Conservation (phyloP, 768 basidiomycete species). For the Tricholoma sp. region DNA sequence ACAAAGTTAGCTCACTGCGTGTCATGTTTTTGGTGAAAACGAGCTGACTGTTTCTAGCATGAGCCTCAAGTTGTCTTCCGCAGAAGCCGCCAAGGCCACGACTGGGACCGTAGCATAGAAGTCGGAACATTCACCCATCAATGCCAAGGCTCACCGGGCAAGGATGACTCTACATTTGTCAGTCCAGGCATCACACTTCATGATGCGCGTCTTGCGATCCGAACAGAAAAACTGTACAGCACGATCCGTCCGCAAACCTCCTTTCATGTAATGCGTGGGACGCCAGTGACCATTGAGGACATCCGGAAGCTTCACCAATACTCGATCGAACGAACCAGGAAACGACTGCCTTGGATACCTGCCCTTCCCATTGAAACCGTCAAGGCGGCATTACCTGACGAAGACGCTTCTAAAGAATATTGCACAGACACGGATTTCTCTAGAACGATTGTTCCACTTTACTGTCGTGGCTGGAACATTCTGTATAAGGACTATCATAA, state of each 20-base stretch:
- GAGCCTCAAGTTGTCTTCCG: neutral
- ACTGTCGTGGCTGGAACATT: neutral
- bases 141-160: too few species aligned
- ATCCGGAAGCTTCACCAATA: neutral
- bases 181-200: neutral
- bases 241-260: neutral
- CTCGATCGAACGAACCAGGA: neutral
- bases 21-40: too few species aligned
- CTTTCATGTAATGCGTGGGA: neutral
- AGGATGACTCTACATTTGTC: neutral
- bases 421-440: neutral
- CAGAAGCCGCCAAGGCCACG: neutral
- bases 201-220: neutral
- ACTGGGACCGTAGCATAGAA: neutral
- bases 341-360: neutral
- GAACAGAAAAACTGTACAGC: neutral
- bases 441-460: neutral
- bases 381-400: neutral
- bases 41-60: neutral
- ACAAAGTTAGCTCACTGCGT: neutral
- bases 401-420: neutral
- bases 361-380: neutral
- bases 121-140: neutral
- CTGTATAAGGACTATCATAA: neutral
- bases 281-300: neutral